Evolutionary conservation across 75 land plant genomes (phyloP).

Genomic region (Pinus taeda): DNA sequence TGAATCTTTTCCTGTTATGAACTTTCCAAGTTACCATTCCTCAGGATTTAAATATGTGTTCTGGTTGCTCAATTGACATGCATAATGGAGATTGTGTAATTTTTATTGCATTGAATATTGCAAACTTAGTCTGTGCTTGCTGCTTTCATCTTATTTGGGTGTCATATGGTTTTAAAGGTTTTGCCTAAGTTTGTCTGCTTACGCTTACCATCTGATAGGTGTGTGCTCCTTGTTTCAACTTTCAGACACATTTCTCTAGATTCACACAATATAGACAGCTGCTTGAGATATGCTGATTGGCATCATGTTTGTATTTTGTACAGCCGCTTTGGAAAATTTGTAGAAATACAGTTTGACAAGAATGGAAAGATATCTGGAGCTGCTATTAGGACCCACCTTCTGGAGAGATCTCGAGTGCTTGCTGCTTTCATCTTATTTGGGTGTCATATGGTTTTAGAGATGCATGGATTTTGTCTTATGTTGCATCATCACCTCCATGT

Average conservation of each 20-base stretch:
- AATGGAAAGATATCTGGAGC: slow-evolving; percentile 97
- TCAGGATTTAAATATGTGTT: neutral
- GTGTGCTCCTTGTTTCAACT: neutral
- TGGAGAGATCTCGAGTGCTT: slow-evolving; percentile 88
- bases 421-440: neutral
- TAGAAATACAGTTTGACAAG: slow-evolving; percentile 88
- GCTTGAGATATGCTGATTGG: neutral
- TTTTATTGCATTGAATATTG: too few species aligned
- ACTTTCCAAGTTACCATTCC: too few species aligned
- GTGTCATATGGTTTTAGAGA: neutral
- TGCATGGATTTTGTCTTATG: too few species aligned
- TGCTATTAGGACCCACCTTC: slow-evolving; percentile 91
- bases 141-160: too few species aligned
- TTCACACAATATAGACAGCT: neutral
- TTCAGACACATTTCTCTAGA: neutral
- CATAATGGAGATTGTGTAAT: too few species aligned
- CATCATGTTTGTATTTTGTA: neutral
- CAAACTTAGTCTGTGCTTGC: too few species aligned
- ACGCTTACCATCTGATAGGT: neutral
- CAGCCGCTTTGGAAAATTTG: slow-evolving; percentile 99
- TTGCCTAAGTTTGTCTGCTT: neutral
- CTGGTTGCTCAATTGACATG: neutral
- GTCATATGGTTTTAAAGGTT: neutral
- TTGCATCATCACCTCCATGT: neutral
- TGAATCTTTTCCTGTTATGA: neutral